Conservation (phyloP, 2,329 filamentous ascomycete genomes). For the Pestalotiopsis sp. region DNA sequence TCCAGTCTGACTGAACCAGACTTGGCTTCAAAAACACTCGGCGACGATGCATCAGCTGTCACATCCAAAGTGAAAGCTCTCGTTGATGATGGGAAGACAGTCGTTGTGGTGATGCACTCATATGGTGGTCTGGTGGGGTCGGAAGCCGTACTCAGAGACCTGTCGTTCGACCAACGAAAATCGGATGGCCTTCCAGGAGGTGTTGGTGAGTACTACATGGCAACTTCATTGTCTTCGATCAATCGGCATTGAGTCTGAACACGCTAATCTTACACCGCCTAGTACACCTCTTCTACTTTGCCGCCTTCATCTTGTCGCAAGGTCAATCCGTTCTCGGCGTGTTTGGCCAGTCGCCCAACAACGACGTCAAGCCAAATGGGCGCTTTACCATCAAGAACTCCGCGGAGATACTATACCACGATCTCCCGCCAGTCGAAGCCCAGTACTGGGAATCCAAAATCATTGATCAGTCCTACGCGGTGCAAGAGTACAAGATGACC, state of each 20-base stretch:
- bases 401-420: slow-evolving; percentile 18
- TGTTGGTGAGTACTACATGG: slow-evolving; percentile 7
- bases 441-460: slow-evolving; percentile 16
- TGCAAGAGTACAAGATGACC: background rate
- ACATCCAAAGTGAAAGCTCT: background rate
- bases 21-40: slow-evolving; percentile 10
- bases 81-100: slow-evolving; percentile 20
- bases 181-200: background rate
- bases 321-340: slow-evolving; percentile 21
- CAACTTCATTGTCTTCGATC: background rate
- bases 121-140: slow-evolving; percentile 26
- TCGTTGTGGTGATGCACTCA: slow-evolving; percentile 27
- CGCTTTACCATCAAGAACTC: slow-evolving; percentile 18
- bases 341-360: slow-evolving; percentile 13
- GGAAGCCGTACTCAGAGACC: slow-evolving; percentile 21
- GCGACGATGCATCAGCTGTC: slow-evolving; percentile 5
- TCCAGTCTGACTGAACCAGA: slow-evolving; percentile 12
- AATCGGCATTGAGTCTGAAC: background rate
- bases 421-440: slow-evolving; percentile 21
- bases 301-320: slow-evolving; percentile 22
- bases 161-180: slow-evolving; percentile 18
- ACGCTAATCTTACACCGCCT: background rate
- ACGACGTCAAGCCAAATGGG: slow-evolving; percentile 15
- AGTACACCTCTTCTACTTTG: slow-evolving; percentile 20
- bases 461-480: slow-evolving; percentile 12